These are phyloP conservation scores for Kazachstania viticola DNA, from an alignment of 805 yeast genomes.

Conservation along the genomic window DNA sequence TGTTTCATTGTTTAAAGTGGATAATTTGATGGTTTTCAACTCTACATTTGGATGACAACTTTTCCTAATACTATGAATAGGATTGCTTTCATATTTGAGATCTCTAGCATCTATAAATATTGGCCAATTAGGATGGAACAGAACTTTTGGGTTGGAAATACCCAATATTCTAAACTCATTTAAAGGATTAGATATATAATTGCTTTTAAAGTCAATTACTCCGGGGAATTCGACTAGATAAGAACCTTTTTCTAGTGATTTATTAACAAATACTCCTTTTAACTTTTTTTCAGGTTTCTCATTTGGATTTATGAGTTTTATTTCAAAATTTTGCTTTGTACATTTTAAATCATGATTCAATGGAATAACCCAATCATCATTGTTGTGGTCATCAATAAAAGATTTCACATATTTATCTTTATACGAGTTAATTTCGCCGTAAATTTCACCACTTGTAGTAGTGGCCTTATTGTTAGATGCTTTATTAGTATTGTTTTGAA, in stretches of 20 bases:
- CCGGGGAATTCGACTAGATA: slow-evolving; percentile 59
- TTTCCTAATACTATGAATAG: slow-evolving; percentile 61
- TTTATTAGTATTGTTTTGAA: slow-evolving; percentile 19
- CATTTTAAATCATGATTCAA: slow-evolving; percentile 15
- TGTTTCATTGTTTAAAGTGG: slow-evolving; percentile 26
- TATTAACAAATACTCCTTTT: slow-evolving; percentile 45
- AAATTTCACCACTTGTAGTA: slow-evolving; percentile 24
- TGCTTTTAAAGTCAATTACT: slow-evolving; percentile 50
- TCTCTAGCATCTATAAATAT: slow-evolving; percentile 64
- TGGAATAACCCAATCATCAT: slow-evolving; percentile 22
- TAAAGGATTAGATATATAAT: slow-evolving; percentile 50
- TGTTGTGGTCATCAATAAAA: slow-evolving; percentile 40
- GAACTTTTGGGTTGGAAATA: slow-evolving; percentile 48
- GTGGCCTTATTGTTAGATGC: slow-evolving; percentile 19
- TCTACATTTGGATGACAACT: slow-evolving; percentile 70
- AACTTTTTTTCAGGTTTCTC: slow-evolving; percentile 70
- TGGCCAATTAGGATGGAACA: slow-evolving; percentile 44
- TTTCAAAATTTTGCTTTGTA: slow-evolving; percentile 24
- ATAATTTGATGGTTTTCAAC: slow-evolving; percentile 36
- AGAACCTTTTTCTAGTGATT: slow-evolving; percentile 34
- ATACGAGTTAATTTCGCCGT: slow-evolving; percentile 29
- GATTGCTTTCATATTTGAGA: slow-evolving; percentile 76
- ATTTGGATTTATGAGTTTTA: slow-evolving; percentile 39
- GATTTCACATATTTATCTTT: slow-evolving; percentile 29
- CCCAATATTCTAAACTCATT: slow-evolving; percentile 76